Evolutionary conservation across 345 rosid species (phyloP).

Genomic region (Citrus medica): DNA sequence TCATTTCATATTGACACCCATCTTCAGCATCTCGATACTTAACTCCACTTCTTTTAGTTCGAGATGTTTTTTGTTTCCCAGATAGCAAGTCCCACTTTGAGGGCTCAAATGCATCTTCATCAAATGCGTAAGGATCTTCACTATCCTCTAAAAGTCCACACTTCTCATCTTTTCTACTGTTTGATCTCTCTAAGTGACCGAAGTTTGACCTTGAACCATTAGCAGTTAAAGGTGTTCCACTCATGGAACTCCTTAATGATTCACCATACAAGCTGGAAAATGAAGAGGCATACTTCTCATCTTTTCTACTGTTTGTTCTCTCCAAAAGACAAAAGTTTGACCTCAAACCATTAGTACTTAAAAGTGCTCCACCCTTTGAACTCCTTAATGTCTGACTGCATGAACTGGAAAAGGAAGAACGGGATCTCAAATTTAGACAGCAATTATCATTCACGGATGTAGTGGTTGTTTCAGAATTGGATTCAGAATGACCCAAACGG

Average conservation of each 20-base stretch:
- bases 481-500: constrained; percentile 35
- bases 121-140: constrained; percentile 86
- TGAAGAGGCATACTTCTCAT: constrained; percentile 35
- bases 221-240: constrained; percentile 33
- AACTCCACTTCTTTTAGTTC: constrained; percentile 29
- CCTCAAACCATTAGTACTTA: constrained; percentile 37
- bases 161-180: constrained; percentile 23
- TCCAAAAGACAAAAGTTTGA: constrained; percentile 29
- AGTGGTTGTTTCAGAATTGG: constrained; percentile 48
- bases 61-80: constrained; percentile 46
- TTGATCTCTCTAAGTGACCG: constrained; percentile 29
- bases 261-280: constrained; percentile 48
- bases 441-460: constrained; percentile 37
- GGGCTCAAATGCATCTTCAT: constrained; percentile 67
- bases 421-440: constrained; percentile 37
- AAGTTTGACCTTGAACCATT: constrained; percentile 37
- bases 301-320: constrained; percentile 30
- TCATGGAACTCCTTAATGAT: constrained; percentile 34
- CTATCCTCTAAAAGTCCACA: constrained; percentile 41
- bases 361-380: constrained; percentile 32
- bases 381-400: constrained; percentile 45
- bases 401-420: constrained; percentile 52
- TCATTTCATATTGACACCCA: constrained; percentile 29
- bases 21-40: constrained; percentile 34
- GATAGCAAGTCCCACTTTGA: constrained; percentile 71